phyloP scores from a whole-genome alignment of 345 rosid genomes.

The Firmiana major region DNA sequence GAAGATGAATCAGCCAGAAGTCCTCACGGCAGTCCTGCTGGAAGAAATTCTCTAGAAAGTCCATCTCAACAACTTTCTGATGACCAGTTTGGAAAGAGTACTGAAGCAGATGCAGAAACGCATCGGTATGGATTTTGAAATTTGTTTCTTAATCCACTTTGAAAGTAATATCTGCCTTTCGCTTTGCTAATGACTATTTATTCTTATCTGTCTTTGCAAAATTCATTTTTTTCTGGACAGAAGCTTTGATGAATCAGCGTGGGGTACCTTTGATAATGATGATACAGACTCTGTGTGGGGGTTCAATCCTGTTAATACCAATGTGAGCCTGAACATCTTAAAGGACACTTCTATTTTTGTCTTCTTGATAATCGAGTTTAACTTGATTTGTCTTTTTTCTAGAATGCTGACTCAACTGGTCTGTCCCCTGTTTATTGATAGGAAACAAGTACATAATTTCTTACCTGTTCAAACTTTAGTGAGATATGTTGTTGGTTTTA shows the following conservation, averaged over 20 bases:
- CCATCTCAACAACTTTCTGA: conserved; percentile 65
- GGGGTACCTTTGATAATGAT: conserved; percentile 92
- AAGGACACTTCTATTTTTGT: not conserved
- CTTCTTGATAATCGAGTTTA: not conserved
- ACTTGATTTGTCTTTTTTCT: not conserved
- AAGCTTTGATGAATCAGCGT: conserved; percentile 78
- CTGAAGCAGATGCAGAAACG: conserved; percentile 57
- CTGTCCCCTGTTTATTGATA: not conserved
- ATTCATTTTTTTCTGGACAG: conserved; percentile 22
- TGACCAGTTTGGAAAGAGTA: conserved; percentile 48
- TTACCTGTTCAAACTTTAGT: not conserved
- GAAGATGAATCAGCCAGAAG: conserved; percentile 87
- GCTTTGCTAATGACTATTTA: not conserved
- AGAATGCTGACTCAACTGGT: not conserved
- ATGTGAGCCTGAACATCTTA: conserved; percentile 45
- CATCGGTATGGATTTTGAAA: conserved; percentile 34
- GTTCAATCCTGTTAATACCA: conserved; percentile 54
- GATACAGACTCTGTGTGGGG: conserved; percentile 95
- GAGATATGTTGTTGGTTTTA: not conserved
- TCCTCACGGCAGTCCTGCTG: conserved; percentile 75
- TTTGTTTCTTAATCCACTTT: not conserved
- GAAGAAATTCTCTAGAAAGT: conserved; percentile 54
- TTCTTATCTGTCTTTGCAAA: not conserved
- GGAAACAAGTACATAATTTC: not conserved
- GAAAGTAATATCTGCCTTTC: not conserved